Evolutionary conservation across 2,329 filamentous ascomycete species (phyloP).

Genomic region (Ceratocystis huliohia): DNA sequence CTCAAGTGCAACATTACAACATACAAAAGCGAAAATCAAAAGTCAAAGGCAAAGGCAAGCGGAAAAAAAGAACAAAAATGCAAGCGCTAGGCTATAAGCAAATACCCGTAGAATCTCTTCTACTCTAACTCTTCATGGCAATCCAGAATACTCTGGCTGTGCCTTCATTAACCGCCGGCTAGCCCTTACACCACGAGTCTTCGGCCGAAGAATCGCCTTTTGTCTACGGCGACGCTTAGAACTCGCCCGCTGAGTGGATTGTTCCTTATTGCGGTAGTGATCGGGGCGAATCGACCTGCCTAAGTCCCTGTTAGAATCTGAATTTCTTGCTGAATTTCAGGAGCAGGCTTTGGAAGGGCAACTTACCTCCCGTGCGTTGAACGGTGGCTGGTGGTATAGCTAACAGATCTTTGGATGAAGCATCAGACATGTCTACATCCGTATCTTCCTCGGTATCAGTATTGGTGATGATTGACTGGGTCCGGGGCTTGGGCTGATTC

Average conservation of each 20-base stretch:
- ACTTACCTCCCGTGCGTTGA: neutral
- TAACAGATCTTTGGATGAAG: too few relatives aligned
- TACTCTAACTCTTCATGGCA: neutral
- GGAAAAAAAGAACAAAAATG: neutral
- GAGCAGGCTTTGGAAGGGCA: neutral
- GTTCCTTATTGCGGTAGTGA: neutral
- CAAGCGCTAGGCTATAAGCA: neutral
- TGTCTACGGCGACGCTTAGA: neutral
- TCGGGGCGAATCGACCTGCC: neutral
- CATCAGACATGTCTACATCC: neutral
- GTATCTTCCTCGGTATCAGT: neutral
- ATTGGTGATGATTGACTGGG: neutral
- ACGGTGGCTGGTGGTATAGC: neutral
- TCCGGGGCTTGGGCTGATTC: neutral
- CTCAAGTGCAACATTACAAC: neutral
- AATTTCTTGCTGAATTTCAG: neutral
- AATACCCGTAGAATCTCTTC: neutral
- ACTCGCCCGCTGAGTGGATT: neutral
- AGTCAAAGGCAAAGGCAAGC: neutral
- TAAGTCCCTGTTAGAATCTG: slow-evolving; percentile 3
- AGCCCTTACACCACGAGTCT: neutral
- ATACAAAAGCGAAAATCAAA: neutral
- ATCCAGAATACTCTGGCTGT: neutral
- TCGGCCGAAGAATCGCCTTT: neutral
- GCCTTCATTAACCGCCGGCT: slow-evolving; percentile 8